phyloP scores from a whole-genome alignment of 768 basidiomycete species.

The Collybia sordida region DNA sequence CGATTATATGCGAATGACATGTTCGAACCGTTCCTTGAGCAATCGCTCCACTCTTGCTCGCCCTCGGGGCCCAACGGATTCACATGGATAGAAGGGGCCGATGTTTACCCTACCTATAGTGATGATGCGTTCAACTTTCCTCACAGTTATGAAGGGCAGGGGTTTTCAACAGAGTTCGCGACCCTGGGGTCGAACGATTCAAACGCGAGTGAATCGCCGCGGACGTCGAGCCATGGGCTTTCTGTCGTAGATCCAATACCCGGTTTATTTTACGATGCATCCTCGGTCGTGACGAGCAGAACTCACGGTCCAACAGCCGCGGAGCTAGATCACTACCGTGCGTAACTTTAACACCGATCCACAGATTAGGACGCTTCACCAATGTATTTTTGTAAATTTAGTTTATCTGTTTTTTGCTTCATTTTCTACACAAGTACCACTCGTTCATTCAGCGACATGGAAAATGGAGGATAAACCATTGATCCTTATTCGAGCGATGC shows the following conservation, averaged over 20 bases:
- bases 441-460: conserved; percentile 58
- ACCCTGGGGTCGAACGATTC: conserved; percentile 7
- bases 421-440: conserved; percentile 53
- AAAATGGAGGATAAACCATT: conserved; percentile 45
- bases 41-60: conserved; percentile 30
- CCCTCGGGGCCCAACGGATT: conserved; percentile 24
- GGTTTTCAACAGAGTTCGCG: conserved; percentile 15
- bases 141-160: conserved; percentile 16
- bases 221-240: conserved; percentile 13
- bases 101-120: conserved; percentile 29
- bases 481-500: conserved; percentile 54
- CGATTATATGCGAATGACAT: conserved; percentile 33
- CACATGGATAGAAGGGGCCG: conserved; percentile 35
- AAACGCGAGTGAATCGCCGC: conserved; percentile 9
- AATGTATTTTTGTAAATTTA: conserved; percentile 16
- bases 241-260: not conserved
- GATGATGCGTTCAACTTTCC: conserved; percentile 20
- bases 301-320: conserved; percentile 33
- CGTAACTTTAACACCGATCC: conserved; percentile 21
- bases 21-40: conserved; percentile 36
- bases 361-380: not conserved
- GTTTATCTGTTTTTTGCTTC: conserved; percentile 56
- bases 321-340: conserved; percentile 60
- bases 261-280: conserved; percentile 19
- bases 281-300: conserved; percentile 26